phyloP scores from a whole-genome alignment of 768 basidiomycete genomes.

The Tephrocybe sp. region DNA sequence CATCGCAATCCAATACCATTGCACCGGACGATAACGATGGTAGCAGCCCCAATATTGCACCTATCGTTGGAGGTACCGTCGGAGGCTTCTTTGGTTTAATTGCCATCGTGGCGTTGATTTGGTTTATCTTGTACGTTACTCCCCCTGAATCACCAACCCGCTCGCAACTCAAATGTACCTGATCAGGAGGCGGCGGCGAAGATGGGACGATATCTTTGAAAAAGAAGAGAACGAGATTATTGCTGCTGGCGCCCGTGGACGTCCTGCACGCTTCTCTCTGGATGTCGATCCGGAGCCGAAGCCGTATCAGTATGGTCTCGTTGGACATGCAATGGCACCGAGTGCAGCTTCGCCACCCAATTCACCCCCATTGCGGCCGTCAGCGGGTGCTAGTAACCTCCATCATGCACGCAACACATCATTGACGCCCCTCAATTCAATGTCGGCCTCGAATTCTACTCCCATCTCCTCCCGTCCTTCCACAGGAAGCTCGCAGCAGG shows the following conservation, averaged over 20 bases:
- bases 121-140: constrained; percentile 49
- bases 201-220: constrained; percentile 54
- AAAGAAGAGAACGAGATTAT: constrained; percentile 33
- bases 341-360: constrained; percentile 33
- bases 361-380: constrained; percentile 28
- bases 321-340: constrained; percentile 43
- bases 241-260: constrained; percentile 17
- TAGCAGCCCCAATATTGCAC: constrained; percentile 31
- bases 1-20: constrained; percentile 31
- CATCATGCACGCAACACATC: constrained; percentile 21
- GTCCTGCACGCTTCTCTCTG: constrained; percentile 27
- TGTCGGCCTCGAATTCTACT: constrained; percentile 21
- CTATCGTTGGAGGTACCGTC: constrained; percentile 52
- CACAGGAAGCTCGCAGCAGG: constrained; percentile 38
- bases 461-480: constrained; percentile 43
- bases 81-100: constrained; percentile 54
- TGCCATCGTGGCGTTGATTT: constrained; percentile 40
- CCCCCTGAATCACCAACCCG: constrained; percentile 2
- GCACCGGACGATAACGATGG: constrained; percentile 18
- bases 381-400: constrained; percentile 11
- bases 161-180: constrained; percentile 11
- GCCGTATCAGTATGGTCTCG: constrained; percentile 63
- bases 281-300: constrained; percentile 40
- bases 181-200: constrained; percentile 40
- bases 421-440: constrained; percentile 27